Conservation (phyloP, 1,139 yeast species). For the Pneumocystis murina region DNA sequence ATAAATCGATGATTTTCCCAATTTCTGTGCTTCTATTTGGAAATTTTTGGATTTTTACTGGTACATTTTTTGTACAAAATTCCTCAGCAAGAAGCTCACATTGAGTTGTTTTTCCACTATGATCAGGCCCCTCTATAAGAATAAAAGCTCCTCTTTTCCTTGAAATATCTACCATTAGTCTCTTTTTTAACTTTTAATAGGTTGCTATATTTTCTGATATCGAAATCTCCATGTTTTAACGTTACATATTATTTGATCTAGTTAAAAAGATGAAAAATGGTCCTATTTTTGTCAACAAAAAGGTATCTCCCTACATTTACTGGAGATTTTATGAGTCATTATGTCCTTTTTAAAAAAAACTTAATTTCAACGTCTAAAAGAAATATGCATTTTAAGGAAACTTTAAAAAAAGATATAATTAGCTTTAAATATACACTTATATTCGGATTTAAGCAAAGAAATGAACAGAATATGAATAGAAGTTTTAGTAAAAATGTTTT, state of each 20-base stretch:
- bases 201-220: neutral
- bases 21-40: slow-evolving; percentile 77
- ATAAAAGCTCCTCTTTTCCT: slow-evolving; percentile 50
- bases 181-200: neutral
- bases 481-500: neutral
- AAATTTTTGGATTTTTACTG: slow-evolving; percentile 34
- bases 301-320: neutral
- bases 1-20: slow-evolving; percentile 63
- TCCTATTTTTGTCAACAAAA: too few relatives aligned
- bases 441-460: neutral
- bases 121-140: slow-evolving; percentile 79
- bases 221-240: neutral
- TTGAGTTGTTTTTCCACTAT: slow-evolving; percentile 93
- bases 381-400: neutral
- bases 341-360: neutral
- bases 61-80: neutral
- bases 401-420: neutral
- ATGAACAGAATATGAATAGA: neutral
- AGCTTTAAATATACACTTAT: neutral
- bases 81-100: slow-evolving; percentile 32
- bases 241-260: too few relatives aligned
- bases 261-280: too few relatives aligned
- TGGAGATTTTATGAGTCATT: neutral
- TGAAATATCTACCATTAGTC: slow-evolving; percentile 3
- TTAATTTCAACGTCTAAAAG: neutral